Percentiles rank a stretch among this genome's conserved stretches.
Conservation (phyloP, 441 rosid species). For the Erysimum pusillum region DNA sequence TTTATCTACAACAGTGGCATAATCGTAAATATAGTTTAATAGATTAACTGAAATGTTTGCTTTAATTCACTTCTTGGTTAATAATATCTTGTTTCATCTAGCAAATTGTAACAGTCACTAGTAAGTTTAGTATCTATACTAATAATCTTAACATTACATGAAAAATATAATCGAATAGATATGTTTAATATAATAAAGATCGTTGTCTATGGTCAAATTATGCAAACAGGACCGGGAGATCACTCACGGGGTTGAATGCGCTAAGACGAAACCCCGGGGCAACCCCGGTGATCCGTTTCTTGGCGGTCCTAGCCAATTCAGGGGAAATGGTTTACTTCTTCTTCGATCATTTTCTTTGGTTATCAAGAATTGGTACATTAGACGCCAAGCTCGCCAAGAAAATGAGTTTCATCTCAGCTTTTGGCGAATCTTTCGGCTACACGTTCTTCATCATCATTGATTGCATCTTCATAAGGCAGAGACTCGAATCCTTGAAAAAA, state of each 20-base stretch:
- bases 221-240: slow-evolving; percentile 67
- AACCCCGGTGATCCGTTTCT: slow-evolving; percentile 53
- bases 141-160: background rate
- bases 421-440: slow-evolving; percentile 93
- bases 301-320: slow-evolving; percentile 78
- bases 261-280: slow-evolving; percentile 75
- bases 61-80: slow-evolving; percentile 2
- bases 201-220: background rate
- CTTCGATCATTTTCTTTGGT: slow-evolving; percentile 93
- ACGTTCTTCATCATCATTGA: slow-evolving; percentile 77
- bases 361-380: slow-evolving; percentile 83
- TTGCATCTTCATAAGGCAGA: slow-evolving; percentile 63
- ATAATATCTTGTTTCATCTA: background rate
- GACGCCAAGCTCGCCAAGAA: slow-evolving; percentile 67
- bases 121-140: background rate
- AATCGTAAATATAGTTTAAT: slow-evolving; percentile 27
- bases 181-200: background rate
- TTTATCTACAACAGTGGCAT: slow-evolving; percentile 34
- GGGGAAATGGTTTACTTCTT: slow-evolving; percentile 98
- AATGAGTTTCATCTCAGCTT: slow-evolving; percentile 94
- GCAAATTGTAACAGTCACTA: background rate
- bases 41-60: background rate
- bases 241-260: slow-evolving; percentile 86
- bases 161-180: background rate
- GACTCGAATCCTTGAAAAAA: slow-evolving; percentile 57